These are phyloP conservation scores for Paecilomyces sp. DNA, from an alignment of 2,329 filamentous ascomycete genomes.

Conservation along the genomic window DNA sequence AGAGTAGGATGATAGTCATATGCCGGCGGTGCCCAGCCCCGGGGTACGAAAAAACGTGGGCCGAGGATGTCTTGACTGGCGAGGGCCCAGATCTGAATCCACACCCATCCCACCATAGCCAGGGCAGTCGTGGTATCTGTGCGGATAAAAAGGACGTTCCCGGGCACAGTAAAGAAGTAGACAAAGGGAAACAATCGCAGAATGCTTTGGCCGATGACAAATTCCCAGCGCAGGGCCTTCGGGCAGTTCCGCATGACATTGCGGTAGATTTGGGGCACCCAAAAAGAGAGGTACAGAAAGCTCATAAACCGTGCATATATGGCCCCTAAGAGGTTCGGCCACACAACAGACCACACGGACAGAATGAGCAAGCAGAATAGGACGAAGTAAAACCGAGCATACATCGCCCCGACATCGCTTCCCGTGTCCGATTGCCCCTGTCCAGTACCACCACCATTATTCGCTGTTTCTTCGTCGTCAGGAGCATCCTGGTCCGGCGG, in stretches of 20 bases:
- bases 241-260: slow-evolving; percentile 89
- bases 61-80: slow-evolving; percentile 77
- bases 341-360: slow-evolving; percentile 52
- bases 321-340: slow-evolving; percentile 46
- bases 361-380: slow-evolving; percentile 52
- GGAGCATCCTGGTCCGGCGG: slow-evolving; percentile 52
- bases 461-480: slow-evolving; percentile 26
- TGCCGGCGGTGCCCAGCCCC: slow-evolving; percentile 54
- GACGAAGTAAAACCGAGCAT: slow-evolving; percentile 55
- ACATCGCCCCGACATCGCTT: slow-evolving; percentile 51
- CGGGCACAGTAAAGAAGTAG: slow-evolving; percentile 73
- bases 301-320: slow-evolving; percentile 57
- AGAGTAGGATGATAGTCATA: slow-evolving; percentile 96
- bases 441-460: slow-evolving; percentile 25
- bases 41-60: slow-evolving; percentile 75
- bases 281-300: slow-evolving; percentile 79
- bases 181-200: slow-evolving; percentile 72
- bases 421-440: slow-evolving; percentile 28
- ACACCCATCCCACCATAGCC: slow-evolving; percentile 68
- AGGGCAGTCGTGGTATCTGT: slow-evolving; percentile 60
- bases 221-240: slow-evolving; percentile 84
- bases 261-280: slow-evolving; percentile 84
- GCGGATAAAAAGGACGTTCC: slow-evolving; percentile 74
- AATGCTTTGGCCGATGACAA: slow-evolving; percentile 74
- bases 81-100: slow-evolving; percentile 76